phyloP scores from a whole-genome alignment of 2,329 filamentous ascomycete genomes.

The Diaporthe sp. region DNA sequence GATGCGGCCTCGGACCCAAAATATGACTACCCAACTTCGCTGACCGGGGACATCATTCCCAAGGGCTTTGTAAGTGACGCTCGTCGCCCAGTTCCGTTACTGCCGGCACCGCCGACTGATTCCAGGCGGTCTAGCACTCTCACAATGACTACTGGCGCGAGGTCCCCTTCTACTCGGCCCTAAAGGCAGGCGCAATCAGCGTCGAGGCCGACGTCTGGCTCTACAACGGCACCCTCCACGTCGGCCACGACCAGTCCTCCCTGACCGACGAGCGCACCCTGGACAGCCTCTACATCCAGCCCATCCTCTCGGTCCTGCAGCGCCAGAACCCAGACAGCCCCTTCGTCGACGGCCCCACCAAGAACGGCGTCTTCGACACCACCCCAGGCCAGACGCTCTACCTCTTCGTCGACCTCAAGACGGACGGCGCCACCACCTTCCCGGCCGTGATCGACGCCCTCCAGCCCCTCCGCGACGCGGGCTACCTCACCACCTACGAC shows the following conservation, averaged over 20 bases:
- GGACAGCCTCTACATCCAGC: constrained; percentile 71
- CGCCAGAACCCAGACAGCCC: constrained; percentile 61
- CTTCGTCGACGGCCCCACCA: constrained; percentile 56
- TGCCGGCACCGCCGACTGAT: neutral
- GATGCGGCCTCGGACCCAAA: constrained; percentile 43
- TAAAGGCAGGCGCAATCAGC: constrained; percentile 69
- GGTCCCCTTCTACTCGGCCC: constrained; percentile 73
- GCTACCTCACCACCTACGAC: constrained; percentile 66
- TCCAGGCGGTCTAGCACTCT: constrained; percentile 57
- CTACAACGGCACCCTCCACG: constrained; percentile 65
- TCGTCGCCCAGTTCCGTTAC: neutral
- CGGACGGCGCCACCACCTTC: constrained; percentile 62
- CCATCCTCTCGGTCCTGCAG: constrained; percentile 68
- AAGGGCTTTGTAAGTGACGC: constrained; percentile 57
- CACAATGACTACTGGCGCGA: constrained; percentile 79
- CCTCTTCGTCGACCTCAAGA: constrained; percentile 78
- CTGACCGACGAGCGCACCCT: constrained; percentile 69
- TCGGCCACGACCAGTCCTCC: constrained; percentile 70
- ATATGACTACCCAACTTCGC: constrained; percentile 62
- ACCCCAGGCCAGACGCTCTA: constrained; percentile 65
- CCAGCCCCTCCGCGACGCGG: constrained; percentile 65
- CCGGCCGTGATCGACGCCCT: constrained; percentile 64
- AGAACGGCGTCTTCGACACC: constrained; percentile 66
- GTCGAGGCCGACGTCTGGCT: constrained; percentile 79
- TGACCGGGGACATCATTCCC: constrained; percentile 66